A percentile compares a stretch with the other conserved stretches of the same genome.
Conservation (phyloP, 495 filamentous ascomycete genomes). For the Xylaria palmicola region DNA sequence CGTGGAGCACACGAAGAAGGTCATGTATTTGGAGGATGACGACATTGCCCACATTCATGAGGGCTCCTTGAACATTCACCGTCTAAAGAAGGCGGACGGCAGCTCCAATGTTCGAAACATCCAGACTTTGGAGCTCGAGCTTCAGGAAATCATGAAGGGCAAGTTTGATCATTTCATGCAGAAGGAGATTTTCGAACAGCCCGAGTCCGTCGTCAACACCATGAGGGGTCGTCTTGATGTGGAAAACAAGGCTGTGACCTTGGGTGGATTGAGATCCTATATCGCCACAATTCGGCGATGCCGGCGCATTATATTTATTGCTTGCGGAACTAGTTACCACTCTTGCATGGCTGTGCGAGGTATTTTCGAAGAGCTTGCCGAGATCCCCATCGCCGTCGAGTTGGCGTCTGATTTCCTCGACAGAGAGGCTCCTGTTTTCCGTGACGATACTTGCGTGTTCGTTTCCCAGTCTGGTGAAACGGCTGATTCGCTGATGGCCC, state of each 20-base stretch:
- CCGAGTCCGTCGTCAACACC: constrained; percentile 97
- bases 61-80: constrained; percentile 97
- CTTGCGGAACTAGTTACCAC: constrained; percentile 96
- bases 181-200: constrained; percentile 99
- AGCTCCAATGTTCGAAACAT: constrained; percentile 95
- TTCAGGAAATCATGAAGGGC: constrained; percentile 99
- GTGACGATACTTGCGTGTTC: constrained; percentile 98
- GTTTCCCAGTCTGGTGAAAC: constrained; percentile 99
- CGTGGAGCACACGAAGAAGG: constrained; percentile 99
- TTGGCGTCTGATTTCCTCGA: constrained; percentile 98
- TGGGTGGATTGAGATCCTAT: constrained; percentile 93
- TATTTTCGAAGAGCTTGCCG: constrained; percentile 94
- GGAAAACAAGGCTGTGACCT: constrained; percentile 87
- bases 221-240: constrained; percentile 98
- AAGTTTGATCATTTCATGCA: constrained; percentile 99
- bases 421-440: constrained; percentile 96
- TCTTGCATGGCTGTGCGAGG: constrained; percentile 99
- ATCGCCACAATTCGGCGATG: constrained; percentile 95
- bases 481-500: constrained; percentile 95
- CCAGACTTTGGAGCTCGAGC: constrained; percentile 95
- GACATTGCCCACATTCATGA: constrained; percentile 99
- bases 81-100: constrained; percentile 92
- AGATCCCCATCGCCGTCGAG: constrained; percentile 96
- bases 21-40: constrained; percentile 98
- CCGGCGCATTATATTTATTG: constrained; percentile 95